These are phyloP conservation scores for Trichocomaceae sp. DNA, from an alignment of 2,329 filamentous ascomycete genomes.

Conservation along the genomic window DNA sequence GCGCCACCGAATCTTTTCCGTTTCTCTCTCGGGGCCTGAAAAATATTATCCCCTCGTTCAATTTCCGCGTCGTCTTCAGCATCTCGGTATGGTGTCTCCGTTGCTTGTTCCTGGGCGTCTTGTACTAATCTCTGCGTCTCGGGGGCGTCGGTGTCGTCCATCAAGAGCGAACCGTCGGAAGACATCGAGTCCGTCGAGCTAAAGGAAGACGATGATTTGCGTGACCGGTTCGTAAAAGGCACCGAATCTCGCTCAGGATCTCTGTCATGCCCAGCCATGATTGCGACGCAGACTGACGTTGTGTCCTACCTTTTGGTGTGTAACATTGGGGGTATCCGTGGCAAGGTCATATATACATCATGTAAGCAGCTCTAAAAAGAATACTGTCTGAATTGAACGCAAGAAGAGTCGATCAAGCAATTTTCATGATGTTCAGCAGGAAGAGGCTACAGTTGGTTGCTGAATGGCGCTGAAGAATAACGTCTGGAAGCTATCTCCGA, in stretches of 20 bases:
- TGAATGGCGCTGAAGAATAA: not conserved
- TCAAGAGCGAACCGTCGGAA: slow-evolving; percentile 25
- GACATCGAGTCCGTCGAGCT: slow-evolving; percentile 31
- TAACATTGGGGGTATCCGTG: not conserved
- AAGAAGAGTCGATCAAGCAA: not conserved
- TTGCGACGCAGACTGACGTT: slow-evolving; percentile 1
- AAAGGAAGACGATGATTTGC: slow-evolving; percentile 22
- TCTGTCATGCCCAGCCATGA: slow-evolving; percentile 6
- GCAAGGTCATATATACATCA: not conserved
- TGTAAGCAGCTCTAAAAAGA: not conserved
- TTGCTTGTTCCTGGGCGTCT: slow-evolving; percentile 10
- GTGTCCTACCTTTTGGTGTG: not conserved
- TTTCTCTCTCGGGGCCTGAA: slow-evolving; percentile 20
- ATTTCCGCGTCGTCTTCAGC: slow-evolving; percentile 28
- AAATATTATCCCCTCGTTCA: slow-evolving; percentile 22
- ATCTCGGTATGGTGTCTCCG: slow-evolving; percentile 26
- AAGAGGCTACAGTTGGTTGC: not conserved
- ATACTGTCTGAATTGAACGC: not conserved
- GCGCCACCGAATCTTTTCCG: slow-evolving; percentile 26
- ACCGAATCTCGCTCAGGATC: slow-evolving; percentile 18
- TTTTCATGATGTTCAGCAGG: not conserved
- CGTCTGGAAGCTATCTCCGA: not conserved
- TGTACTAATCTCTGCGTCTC: slow-evolving; percentile 6
- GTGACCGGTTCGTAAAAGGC: slow-evolving; percentile 22
- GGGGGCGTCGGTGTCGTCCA: slow-evolving; percentile 21